A percentile compares a stretch with the other conserved stretches of the same genome.
phyloP scores from a whole-genome alignment of 164 flowering plant species.

The Sextonia rubra region DNA sequence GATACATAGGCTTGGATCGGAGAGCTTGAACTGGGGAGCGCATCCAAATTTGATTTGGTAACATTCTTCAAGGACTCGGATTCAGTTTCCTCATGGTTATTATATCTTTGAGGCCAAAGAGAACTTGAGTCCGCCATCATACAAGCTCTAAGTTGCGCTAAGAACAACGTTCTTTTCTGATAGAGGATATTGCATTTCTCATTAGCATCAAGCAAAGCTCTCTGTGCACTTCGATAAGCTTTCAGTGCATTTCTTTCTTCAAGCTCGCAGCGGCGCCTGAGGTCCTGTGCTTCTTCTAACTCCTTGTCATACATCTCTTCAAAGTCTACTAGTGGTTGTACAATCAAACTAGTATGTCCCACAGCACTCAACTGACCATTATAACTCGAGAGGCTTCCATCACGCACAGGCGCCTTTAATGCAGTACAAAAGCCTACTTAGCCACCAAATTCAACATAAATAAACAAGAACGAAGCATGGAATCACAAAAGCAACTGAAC shows the following conservation, averaged over 20 bases:
- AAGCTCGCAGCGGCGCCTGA: slow-evolving; percentile 63
- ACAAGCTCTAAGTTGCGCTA: slow-evolving; percentile 46
- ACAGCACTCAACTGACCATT: slow-evolving; percentile 20
- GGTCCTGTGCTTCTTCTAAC: slow-evolving; percentile 79
- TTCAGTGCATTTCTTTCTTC: slow-evolving; percentile 80
- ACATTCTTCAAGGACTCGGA: slow-evolving; percentile 20
- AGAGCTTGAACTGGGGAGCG: slow-evolving; percentile 24
- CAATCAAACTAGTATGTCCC: slow-evolving; percentile 23
- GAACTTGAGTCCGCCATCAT: slow-evolving; percentile 47
- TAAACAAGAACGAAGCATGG: not conserved
- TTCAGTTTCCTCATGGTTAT: slow-evolving; percentile 24
- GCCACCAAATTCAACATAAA: not conserved
- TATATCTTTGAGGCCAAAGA: slow-evolving; percentile 33
- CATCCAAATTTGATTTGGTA: slow-evolving; percentile 21
- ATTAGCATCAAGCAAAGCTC: slow-evolving; percentile 72
- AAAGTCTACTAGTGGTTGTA: slow-evolving; percentile 40
- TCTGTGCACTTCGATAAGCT: slow-evolving; percentile 82
- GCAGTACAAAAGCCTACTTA: slow-evolving; percentile 6
- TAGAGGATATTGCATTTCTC: slow-evolving; percentile 60
- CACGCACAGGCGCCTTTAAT: slow-evolving; percentile 25
- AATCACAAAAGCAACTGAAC: not conserved
- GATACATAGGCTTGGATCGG: slow-evolving; percentile 26
- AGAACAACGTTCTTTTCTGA: slow-evolving; percentile 49
- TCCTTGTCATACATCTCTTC: slow-evolving; percentile 76
- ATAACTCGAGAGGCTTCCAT: slow-evolving; percentile 25